Evolutionary conservation across 306 rosid genomes (phyloP).

Genomic region (Lathyrus sativus): DNA sequence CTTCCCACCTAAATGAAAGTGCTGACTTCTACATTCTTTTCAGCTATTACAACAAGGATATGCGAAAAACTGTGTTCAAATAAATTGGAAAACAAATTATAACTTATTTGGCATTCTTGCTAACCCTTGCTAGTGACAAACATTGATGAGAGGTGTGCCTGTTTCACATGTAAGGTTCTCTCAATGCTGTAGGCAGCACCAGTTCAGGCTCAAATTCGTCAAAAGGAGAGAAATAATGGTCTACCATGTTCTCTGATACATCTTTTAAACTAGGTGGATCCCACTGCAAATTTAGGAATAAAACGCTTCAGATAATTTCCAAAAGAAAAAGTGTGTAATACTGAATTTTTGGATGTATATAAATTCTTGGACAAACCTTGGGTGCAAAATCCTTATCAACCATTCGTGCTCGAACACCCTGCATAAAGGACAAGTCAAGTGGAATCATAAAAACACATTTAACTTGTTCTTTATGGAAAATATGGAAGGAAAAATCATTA

Average conservation of each 20-base stretch:
- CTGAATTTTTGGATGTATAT: neutral
- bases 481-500: conserved; percentile 40
- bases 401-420: conserved; percentile 91
- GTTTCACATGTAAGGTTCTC: conserved; percentile 77
- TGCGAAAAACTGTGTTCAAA: neutral
- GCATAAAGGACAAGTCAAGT: conserved; percentile 13
- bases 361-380: conserved; percentile 53
- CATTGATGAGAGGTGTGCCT: conserved; percentile 17
- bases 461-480: conserved; percentile 8
- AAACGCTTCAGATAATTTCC: conserved; percentile 16
- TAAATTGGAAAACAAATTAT: conserved; percentile 9
- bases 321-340: neutral
- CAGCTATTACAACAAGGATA: conserved; percentile 34
- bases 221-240: conserved; percentile 58
- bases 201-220: conserved; percentile 68
- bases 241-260: conserved; percentile 83
- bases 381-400: conserved; percentile 92
- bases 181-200: conserved; percentile 66
- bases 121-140: conserved; percentile 30
- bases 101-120: conserved; percentile 14
- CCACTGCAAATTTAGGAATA: conserved; percentile 67
- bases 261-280: conserved; percentile 73
- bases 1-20: conserved; percentile 7
- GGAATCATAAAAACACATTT: conserved; percentile 22
- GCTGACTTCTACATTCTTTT: conserved; percentile 25